Evolutionary conservation across 1,284 basidiomycete genomes (phyloP).

Genomic region (Athelia psychrophila): DNA sequence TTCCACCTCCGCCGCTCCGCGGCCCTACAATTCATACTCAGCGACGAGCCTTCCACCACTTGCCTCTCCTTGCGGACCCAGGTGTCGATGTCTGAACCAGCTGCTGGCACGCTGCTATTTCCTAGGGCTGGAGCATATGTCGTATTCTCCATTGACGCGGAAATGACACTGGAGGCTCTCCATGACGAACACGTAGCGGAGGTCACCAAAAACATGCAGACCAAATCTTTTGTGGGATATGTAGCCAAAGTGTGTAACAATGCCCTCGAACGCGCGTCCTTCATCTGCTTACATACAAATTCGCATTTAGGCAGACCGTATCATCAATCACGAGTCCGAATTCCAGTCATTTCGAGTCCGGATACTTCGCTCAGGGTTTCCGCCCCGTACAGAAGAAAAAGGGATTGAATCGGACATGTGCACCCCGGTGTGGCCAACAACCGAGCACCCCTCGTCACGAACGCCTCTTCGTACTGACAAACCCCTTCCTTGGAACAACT

Average conservation of each 20-base stretch:
- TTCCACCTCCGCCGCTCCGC: too few species aligned
- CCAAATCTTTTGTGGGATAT: background rate
- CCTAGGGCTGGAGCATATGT: background rate
- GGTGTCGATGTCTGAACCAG: too few species aligned
- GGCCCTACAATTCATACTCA: too few species aligned
- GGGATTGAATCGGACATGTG: background rate
- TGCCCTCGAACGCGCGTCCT: too few species aligned
- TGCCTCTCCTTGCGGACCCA: too few species aligned
- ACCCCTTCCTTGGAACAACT: background rate
- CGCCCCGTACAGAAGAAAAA: background rate
- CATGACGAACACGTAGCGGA: background rate
- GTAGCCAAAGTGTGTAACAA: background rate
- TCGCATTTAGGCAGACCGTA: background rate
- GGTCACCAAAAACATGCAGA: background rate
- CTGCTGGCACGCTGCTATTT: background rate
- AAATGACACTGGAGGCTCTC: background rate
- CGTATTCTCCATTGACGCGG: background rate
- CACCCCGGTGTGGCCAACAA: background rate
- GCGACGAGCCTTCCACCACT: too few species aligned
- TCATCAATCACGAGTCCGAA: background rate
- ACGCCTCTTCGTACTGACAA: background rate
- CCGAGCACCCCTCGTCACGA: background rate
- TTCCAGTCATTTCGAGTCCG: background rate
- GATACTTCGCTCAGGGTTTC: background rate
- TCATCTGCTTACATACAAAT: too few species aligned